Evolutionary conservation across 495 filamentous ascomycete genomes (phyloP).

Genomic region (Xylona heveae): DNA sequence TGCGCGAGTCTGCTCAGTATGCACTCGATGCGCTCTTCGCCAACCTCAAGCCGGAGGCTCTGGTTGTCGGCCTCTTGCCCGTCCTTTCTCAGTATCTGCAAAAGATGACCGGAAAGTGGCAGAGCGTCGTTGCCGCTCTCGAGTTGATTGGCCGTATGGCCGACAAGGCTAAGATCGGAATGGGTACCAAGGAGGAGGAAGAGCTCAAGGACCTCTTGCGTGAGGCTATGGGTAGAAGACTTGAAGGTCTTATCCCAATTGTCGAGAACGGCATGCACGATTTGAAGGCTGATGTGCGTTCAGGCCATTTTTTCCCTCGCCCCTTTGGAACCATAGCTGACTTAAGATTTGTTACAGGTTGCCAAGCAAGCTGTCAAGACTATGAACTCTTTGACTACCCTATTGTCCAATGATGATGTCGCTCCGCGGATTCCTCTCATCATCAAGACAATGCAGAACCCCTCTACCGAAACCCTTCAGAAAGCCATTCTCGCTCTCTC

Average conservation of each 20-base stretch:
- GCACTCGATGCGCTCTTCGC: constrained; percentile 76
- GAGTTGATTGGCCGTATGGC: constrained; percentile 75
- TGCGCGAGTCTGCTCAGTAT: constrained; percentile 83
- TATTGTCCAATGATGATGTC: constrained; percentile 95
- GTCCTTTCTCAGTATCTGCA: constrained; percentile 5
- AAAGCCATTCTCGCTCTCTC: constrained; percentile 94
- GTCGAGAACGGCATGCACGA: constrained; percentile 94
- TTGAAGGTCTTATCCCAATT: constrained; percentile 77
- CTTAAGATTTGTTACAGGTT: constrained; percentile 15
- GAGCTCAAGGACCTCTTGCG: constrained; percentile 68
- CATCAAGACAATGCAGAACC: constrained; percentile 87
- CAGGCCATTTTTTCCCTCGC: not conserved
- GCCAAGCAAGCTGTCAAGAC: constrained; percentile 75
- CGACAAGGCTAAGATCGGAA: constrained; percentile 70
- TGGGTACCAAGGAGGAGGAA: constrained; percentile 59
- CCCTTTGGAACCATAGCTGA: not conserved
- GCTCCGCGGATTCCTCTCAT: constrained; percentile 80
- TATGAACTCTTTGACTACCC: constrained; percentile 73
- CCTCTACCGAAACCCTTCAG: constrained; percentile 67
- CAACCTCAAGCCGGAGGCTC: constrained; percentile 55
- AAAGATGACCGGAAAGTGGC: constrained; percentile 31
- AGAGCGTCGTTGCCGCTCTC: constrained; percentile 74
- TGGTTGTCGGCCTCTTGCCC: constrained; percentile 25
- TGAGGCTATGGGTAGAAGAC: constrained; percentile 76
- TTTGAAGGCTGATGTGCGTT: constrained; percentile 58